Conservation (phyloP, 2,329 filamentous ascomycete genomes). For the Trichoderma endophyticum region DNA sequence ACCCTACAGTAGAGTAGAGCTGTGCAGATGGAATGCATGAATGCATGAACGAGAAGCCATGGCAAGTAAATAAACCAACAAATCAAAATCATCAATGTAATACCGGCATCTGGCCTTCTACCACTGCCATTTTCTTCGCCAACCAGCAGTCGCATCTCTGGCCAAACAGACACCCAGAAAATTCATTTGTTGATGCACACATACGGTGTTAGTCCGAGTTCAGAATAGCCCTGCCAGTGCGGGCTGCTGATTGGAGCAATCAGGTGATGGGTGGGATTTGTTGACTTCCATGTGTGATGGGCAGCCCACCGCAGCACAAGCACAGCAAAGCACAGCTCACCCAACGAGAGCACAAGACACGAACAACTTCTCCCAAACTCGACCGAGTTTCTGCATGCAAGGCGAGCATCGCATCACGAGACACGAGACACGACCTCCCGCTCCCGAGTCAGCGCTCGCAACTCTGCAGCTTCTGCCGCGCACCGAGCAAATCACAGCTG, state of each 20-base stretch:
- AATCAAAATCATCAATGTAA: not conserved
- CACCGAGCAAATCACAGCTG: not conserved
- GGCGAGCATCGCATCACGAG: not conserved
- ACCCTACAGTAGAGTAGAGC: not conserved
- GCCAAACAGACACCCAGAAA: not conserved
- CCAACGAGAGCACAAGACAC: not conserved
- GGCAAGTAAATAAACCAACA: not conserved
- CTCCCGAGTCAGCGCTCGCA: not conserved
- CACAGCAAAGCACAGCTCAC: not conserved
- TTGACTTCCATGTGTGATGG: conserved; percentile 11
- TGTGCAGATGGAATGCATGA: not conserved
- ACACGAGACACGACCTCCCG: not conserved
- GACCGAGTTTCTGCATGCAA: not conserved
- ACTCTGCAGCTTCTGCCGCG: not conserved
- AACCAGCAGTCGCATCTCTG: not conserved
- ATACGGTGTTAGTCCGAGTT: not conserved
- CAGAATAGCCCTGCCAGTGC: not conserved
- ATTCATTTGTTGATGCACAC: conserved; percentile 2
- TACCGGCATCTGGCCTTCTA: not conserved
- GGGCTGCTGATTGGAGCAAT: conserved; percentile 16
- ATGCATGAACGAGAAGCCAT: not conserved
- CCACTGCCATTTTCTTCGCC: not conserved
- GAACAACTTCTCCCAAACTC: not conserved
- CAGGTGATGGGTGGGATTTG: conserved; percentile 14
- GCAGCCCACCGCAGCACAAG: conserved; percentile 1